Conservation (phyloP, 2,329 filamentous ascomycete species). For the Macrophomina phaseolina region DNA sequence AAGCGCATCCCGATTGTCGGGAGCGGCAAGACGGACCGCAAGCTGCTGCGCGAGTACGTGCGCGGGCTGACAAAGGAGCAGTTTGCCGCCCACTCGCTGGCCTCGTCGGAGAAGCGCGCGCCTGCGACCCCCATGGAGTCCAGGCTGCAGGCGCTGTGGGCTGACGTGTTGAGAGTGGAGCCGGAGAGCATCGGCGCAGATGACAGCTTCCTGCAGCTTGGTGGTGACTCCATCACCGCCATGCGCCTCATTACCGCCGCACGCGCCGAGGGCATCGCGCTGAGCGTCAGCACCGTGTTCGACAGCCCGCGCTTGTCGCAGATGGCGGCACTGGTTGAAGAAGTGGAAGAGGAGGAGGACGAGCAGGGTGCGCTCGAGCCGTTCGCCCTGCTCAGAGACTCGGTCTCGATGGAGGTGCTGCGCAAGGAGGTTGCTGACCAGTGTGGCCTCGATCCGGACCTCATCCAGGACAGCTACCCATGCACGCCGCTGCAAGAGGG, state of each 20-base stretch:
- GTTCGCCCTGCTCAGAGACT: constrained; percentile 2
- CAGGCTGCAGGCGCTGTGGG: background rate
- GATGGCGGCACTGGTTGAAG: background rate
- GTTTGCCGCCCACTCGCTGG: background rate
- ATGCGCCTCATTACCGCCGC: background rate
- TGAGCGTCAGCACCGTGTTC: background rate
- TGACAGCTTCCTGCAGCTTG: constrained; percentile 37
- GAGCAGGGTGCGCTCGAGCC: background rate
- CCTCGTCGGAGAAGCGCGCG: background rate
- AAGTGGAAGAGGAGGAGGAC: background rate
- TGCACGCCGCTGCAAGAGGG: constrained; percentile 51
- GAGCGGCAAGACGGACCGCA: constrained; percentile 47
- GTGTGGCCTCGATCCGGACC: constrained; percentile 29
- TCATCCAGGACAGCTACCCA: constrained; percentile 48
- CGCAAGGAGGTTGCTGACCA: constrained; percentile 42
- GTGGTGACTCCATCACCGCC: constrained; percentile 43
- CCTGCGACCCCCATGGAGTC: background rate
- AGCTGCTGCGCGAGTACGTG: constrained; percentile 15
- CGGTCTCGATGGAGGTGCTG: constrained; percentile 35
- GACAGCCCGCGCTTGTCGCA: background rate
- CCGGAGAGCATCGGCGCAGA: background rate
- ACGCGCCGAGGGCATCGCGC: background rate
- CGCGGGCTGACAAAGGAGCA: background rate
- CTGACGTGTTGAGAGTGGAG: background rate
- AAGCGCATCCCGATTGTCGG: constrained; percentile 41